These are phyloP conservation scores for Erysimum cheiri DNA, from an alignment of 441 rosid species.

Conservation along the genomic window DNA sequence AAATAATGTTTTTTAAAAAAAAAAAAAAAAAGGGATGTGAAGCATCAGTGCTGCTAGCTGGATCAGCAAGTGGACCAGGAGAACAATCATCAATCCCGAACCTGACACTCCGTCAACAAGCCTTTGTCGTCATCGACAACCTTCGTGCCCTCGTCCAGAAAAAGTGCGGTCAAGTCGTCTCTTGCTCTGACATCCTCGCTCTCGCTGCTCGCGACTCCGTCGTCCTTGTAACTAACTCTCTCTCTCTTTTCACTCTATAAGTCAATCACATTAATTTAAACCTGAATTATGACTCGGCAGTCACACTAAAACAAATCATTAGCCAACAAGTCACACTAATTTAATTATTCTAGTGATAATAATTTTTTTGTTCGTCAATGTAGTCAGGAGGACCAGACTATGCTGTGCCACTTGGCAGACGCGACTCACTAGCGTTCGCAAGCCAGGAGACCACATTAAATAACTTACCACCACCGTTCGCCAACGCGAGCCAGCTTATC, in stretches of 20 bases:
- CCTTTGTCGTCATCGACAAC: slow-evolving; percentile 64
- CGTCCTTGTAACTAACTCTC: slow-evolving; percentile 49
- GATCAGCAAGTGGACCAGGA: slow-evolving; percentile 79
- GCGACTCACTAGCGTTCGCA: slow-evolving; percentile 67
- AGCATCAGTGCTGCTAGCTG: slow-evolving; percentile 75
- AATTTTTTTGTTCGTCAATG: not conserved
- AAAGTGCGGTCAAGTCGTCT: slow-evolving; percentile 71
- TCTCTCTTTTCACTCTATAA: not conserved
- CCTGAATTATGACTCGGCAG: not conserved
- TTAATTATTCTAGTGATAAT: not conserved
- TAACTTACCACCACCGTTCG: slow-evolving; percentile 62
- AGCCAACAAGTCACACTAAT: not conserved
- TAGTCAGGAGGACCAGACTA: slow-evolving; percentile 93
- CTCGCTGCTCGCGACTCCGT: slow-evolving; percentile 86
- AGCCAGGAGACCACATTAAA: slow-evolving; percentile 49
- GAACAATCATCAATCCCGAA: slow-evolving; percentile 77
- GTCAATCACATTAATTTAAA: not conserved
- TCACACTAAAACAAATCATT: not conserved
- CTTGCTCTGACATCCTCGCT: slow-evolving; percentile 76
- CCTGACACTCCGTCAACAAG: slow-evolving; percentile 54
- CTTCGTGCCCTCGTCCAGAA: slow-evolving; percentile 56
- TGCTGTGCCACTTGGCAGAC: slow-evolving; percentile 73
- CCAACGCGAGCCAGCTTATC: slow-evolving; percentile 52
- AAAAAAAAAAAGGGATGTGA: slow-evolving; percentile 64
- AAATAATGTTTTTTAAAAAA: not conserved